phyloP scores from a whole-genome alignment of 2,329 filamentous ascomycete species.

The Pseudogymnoascus sp. region DNA sequence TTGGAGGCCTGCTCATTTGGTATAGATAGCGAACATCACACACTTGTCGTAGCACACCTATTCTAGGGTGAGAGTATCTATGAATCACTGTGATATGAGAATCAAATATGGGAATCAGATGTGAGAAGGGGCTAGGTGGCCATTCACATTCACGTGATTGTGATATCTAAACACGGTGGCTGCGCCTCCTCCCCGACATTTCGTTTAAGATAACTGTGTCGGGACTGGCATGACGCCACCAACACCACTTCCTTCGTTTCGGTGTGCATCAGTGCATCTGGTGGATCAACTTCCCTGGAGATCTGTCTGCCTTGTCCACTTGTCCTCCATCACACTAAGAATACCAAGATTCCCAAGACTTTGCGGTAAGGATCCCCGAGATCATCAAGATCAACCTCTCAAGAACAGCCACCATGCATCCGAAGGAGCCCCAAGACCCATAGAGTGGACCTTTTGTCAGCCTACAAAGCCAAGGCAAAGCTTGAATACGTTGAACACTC shows the following conservation, averaged over 20 bases:
- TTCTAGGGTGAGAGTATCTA: neutral
- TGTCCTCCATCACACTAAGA: neutral
- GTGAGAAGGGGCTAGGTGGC: neutral
- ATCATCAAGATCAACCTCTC: neutral
- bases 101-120: neutral
- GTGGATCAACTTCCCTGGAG: neutral
- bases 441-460: neutral
- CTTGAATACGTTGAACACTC: neutral
- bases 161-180: neutral
- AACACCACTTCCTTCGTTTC: neutral
- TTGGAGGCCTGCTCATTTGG: neutral
- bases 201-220: neutral
- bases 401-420: neutral
- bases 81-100: neutral
- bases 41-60: neutral
- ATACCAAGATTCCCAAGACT: neutral
- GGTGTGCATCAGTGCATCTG: neutral
- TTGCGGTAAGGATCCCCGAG: neutral
- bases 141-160: neutral
- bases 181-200: neutral
- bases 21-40: neutral
- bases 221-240: neutral
- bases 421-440: neutral
- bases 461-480: neutral
- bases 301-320: slow-evolving; percentile 2